Evolutionary conservation across 106 monocot genomes (phyloP), one percentile per base, ranked within the genome.

Genomic region (Apostasia ramifera): DNA sequence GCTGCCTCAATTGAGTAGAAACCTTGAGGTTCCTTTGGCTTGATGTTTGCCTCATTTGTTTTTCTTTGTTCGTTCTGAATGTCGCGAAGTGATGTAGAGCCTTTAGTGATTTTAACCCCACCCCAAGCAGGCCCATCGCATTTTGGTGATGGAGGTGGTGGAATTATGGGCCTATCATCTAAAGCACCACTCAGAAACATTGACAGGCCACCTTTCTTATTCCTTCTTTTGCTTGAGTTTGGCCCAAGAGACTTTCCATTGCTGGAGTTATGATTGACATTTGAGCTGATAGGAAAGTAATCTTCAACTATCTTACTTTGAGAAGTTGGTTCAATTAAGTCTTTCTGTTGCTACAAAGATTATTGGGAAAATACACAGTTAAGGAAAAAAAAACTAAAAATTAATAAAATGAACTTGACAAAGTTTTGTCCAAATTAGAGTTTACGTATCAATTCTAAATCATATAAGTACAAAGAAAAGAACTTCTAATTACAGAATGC

Each of bases 181-280:
- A 99, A 80, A 81, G 87, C 93, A 79, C 98, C 98, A 70, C 87
- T 93, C 55, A 99, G 78, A 80, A 99, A 99, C 83, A 99, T 70
- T 42, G 93, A 99, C 39, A 99, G 68, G 40, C 98, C 93, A 66
- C 93, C 98, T 83, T 90, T 99, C 65, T 81, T 90, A 58, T 83
- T 92, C 76, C 90, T 93, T 78, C 84, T 99, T 79, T 95, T 91
- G 44, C 86, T 71, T 50, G 65, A 40, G 39, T 5, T 68, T 71
- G 66, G 40, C 40, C 61, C 64, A 2, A 81, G 38, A 73, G 67
- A 44, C 79, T 75, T 82, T 66, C 76, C 74, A 46, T 63, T 79
- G 47, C 49, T 13, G n/a, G 77, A 55, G 13, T 69, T 49, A 74
- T 84, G 63, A 53, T n/a, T 74, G 2, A 5, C 61, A 58, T 71